Conservation (phyloP, 2,329 filamentous ascomycete genomes). For the Ramularia endophylla region DNA sequence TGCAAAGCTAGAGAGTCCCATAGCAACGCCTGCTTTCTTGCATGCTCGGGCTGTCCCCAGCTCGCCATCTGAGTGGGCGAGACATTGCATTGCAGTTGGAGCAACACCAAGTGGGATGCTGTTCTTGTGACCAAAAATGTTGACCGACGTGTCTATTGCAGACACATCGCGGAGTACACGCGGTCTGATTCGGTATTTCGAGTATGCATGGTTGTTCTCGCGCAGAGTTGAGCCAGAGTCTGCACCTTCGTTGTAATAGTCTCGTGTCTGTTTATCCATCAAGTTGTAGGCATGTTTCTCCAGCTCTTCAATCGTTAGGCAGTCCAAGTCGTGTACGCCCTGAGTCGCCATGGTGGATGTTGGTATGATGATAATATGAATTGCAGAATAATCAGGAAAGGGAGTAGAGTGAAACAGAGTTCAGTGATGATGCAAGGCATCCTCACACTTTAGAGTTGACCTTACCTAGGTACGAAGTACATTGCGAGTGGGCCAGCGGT, state of each 20-base stretch:
- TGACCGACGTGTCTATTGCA: conserved; percentile 36
- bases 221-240: conserved; percentile 32
- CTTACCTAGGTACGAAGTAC: too few species aligned
- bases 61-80: conserved; percentile 50
- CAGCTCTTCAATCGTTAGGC: conserved; percentile 39
- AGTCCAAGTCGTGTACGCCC: conserved; percentile 33
- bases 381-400: neutral
- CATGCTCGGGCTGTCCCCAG: conserved; percentile 46
- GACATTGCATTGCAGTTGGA: conserved; percentile 48
- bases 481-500: too few species aligned
- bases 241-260: conserved; percentile 37
- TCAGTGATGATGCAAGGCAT: too few species aligned
- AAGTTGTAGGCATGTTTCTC: conserved; percentile 32
- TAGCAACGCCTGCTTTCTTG: conserved; percentile 38
- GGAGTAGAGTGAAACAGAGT: too few species aligned
- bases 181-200: conserved; percentile 38
- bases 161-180: conserved; percentile 39
- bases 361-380: neutral
- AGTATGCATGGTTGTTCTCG: conserved; percentile 50
- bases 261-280: conserved; percentile 36
- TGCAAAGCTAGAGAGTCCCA: conserved; percentile 47
- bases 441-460: too few species aligned
- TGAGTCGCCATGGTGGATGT: conserved; percentile 7
- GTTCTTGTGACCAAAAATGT: conserved; percentile 41
- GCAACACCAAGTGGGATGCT: conserved; percentile 49